Evolutionary conservation across 441 rosid species (phyloP).

Genomic region (Adansonia gregorii): DNA sequence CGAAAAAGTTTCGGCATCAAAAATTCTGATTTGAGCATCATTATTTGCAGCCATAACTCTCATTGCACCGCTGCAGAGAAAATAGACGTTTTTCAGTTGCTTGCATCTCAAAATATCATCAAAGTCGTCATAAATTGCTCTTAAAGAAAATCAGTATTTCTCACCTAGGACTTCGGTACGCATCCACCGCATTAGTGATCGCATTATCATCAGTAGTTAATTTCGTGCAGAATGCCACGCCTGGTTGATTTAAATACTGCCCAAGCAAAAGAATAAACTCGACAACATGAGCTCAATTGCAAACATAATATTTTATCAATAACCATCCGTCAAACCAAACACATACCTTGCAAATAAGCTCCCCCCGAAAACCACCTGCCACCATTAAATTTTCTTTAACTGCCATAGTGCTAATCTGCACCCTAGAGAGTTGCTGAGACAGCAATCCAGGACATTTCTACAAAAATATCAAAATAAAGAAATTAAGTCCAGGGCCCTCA

Average conservation of each 20-base stretch:
- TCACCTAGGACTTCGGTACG: constrained; percentile 46
- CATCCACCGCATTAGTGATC: constrained; percentile 71
- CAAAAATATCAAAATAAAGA: background rate
- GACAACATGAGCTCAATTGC: background rate
- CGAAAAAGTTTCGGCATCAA: constrained; percentile 58
- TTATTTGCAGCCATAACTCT: constrained; percentile 62
- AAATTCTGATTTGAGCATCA: constrained; percentile 56
- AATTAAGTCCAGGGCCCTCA: background rate
- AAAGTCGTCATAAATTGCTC: background rate
- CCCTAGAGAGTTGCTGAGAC: constrained; percentile 53
- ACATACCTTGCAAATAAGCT: constrained; percentile 71
- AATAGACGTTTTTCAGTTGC: constrained; percentile 24
- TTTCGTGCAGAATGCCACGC: constrained; percentile 58
- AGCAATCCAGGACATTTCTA: constrained; percentile 49
- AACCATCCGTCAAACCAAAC: background rate
- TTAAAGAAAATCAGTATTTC: background rate
- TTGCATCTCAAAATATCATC: background rate
- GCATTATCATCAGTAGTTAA: constrained; percentile 62
- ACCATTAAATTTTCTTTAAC: constrained; percentile 61
- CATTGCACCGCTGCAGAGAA: constrained; percentile 50
- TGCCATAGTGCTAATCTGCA: constrained; percentile 76
- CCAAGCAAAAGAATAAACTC: constrained; percentile 1
- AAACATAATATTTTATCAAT: background rate
- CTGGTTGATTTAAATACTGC: constrained; percentile 50
- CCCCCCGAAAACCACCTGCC: constrained; percentile 82